Base-by-base conservation (phyloP, 2,329 filamentous ascomycete genomes). In the Monosporascus ibericus region DNA sequence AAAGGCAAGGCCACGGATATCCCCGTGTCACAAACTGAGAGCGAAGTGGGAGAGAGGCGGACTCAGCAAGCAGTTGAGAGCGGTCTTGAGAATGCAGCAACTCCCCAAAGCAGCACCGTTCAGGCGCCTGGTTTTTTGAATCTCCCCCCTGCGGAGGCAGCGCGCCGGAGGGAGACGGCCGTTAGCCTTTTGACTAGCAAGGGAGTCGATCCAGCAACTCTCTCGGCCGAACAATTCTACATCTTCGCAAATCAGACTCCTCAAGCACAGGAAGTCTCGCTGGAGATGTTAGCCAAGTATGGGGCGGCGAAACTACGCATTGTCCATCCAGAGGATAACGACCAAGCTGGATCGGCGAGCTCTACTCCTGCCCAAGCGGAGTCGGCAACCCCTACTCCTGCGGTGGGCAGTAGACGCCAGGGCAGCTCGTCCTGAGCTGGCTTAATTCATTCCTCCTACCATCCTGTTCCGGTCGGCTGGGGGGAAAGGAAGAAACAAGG, bases 171-270 rank as follows among this genome's bases (percentile, higher is more conserved):
- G 47, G 73, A 78, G 9, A 69, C 70, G 7, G 79, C 81, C 6
- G 70, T 71, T 18, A 66, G 69, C 24, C 68, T 82, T 30, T 71
- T 84, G 5, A 65, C 47, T 2, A 70, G 71, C 2, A 72, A 67
- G n/a, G 72, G 70, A 5, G 72, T 84, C n/a, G 74, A 80, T 38
- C 79, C 78, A 1, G 66, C 69, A 2, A 77, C 78, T 0, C 67
- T 84, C 9, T 79, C 77, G 0, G 55, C 65, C 3, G 80, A 83
- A 46, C 80, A 84, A 59, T 81, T 84, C 55, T 75, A 70, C 58
- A 83, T 82, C 17, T 81, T 84, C 57, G 72, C 80, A 8, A 84
- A 84, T 50, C 81, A 84, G 64, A 75, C 79, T 1, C 78, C 80
- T 0, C 72, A 76, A 3, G 64, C 83, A 6, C 81, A 84, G 56